Evolutionary conservation across 108 stramenopile genomes (phyloP).

Genomic region (Cyclotella baltica): DNA sequence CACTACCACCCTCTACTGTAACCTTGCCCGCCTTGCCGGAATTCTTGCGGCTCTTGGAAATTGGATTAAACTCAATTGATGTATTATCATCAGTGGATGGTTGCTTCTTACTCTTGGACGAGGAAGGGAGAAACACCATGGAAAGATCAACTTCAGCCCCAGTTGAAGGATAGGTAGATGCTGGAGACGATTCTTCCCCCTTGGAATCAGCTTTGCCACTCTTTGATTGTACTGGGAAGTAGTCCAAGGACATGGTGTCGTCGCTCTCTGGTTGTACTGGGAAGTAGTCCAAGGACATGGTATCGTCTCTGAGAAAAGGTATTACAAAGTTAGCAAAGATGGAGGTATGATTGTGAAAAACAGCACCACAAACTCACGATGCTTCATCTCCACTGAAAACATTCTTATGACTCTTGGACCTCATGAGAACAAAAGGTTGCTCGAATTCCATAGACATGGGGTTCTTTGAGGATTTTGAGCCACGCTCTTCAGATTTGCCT

Average conservation of each 20-base stretch:
- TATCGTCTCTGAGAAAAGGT: not conserved
- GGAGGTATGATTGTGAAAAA: too few species aligned
- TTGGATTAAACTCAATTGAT: too few species aligned
- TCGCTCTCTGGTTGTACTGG: not conserved
- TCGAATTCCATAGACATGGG: constrained; percentile 5
- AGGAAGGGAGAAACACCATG: not conserved
- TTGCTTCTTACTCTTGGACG: not conserved
- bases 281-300: not conserved
- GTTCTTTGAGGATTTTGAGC: not conserved
- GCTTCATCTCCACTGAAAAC: not conserved
- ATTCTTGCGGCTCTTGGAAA: not conserved
- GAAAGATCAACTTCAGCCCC: not conserved
- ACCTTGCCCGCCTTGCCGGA: not conserved
- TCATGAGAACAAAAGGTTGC: not conserved
- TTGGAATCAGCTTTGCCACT: constrained; percentile 8
- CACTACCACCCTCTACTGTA: not conserved
- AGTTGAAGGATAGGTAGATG: not conserved
- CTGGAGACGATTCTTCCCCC: not conserved
- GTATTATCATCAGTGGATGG: not conserved
- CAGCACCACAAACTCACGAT: constrained; percentile 8
- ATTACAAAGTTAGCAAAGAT: too few species aligned
- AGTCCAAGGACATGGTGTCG: not conserved
- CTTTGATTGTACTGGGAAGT: not conserved
- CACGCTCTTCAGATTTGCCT: not conserved
- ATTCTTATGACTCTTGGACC: constrained; percentile 1